Evolutionary conservation across 148 eudicot genomes (phyloP).

Genomic region (Silene latifolia): DNA sequence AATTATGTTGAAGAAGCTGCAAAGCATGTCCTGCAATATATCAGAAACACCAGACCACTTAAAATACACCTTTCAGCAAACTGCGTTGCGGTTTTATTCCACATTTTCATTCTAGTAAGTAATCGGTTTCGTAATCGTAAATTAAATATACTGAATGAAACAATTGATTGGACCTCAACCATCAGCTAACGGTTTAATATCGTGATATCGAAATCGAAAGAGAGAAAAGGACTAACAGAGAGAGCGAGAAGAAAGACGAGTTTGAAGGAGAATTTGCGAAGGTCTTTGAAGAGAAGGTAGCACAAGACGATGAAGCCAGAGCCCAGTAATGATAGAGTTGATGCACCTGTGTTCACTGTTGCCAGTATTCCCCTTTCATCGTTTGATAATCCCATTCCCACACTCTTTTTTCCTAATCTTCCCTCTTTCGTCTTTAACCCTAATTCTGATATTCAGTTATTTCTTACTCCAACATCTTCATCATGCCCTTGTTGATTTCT

Average conservation of each 20-base stretch:
- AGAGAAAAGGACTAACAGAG: conserved; percentile 37
- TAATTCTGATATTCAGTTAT: no score
- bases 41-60: conserved; percentile 1
- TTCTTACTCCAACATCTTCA: background rate
- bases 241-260: conserved; percentile 96
- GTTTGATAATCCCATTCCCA: conserved; percentile 38
- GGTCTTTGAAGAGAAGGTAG: conserved; percentile 84
- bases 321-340: conserved; percentile 70
- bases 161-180: no score
- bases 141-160: no score
- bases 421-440: background rate
- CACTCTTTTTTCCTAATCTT: background rate
- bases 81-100: no score
- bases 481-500: background rate
- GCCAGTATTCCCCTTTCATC: conserved; percentile 54
- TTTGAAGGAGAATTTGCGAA: conserved; percentile 97
- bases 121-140: no score
- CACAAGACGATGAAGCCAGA: conserved; percentile 83
- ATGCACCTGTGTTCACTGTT: conserved; percentile 67
- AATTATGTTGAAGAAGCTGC: conserved; percentile 94
- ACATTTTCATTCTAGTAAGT: no score
- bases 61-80: no score
- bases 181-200: no score
- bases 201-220: no score
- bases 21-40: conserved; percentile 83